Base-by-base conservation (phyloP, 192 early-diverging fungal species). In the Powellomyces hirtus region DNA sequence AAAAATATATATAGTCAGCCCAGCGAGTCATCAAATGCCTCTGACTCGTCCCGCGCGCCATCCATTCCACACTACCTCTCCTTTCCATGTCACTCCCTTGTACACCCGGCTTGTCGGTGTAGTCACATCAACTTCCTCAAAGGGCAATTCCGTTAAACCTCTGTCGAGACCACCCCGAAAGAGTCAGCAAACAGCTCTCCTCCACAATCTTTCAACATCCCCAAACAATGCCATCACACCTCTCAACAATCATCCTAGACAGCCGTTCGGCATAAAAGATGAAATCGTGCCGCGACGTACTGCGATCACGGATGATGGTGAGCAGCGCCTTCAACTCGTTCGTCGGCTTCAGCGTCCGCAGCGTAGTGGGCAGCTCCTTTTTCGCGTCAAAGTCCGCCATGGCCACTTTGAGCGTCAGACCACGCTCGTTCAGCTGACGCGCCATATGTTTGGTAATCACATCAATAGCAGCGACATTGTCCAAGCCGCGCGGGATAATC, bases 191-290 rank as follows among this genome's bases (percentile, higher is more conserved):
- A 1, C 10, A 40, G 29, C 10, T 46, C 27, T 0, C 10, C 50
- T 10, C 50, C 50, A 52, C 7, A 52, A 52, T 8, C 10, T 24
- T n/a, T 52, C 50, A 10, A 52, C 50, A 52, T 24, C 50, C 50
- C 24, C 50, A 7, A 10, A 10, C 50, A 7, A 8, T 8, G 13
- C 24, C 50, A 10, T 24, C 50, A 22, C 14, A 90, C 89, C 85
- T 66, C 76, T 98, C 95, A 40, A 95, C 89, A 38, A 94, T 85
- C 62, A 95, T 74, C 16, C 90, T 84, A 24, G 91, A 91, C 24
- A 98, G 79, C 20, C 95, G 86, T 70, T 98, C 94, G 11, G 92
- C 84, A 73, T 93, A 92, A 68, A 95, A 98, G 44, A 94, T 87
- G 79, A 98, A 95, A 70, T 98, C 92, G 59, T 89, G 84, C 52